These are phyloP conservation scores for Alloteropsis angusta DNA, from an alignment of 202 grass and related monocot species.

Conservation along the genomic window DNA sequence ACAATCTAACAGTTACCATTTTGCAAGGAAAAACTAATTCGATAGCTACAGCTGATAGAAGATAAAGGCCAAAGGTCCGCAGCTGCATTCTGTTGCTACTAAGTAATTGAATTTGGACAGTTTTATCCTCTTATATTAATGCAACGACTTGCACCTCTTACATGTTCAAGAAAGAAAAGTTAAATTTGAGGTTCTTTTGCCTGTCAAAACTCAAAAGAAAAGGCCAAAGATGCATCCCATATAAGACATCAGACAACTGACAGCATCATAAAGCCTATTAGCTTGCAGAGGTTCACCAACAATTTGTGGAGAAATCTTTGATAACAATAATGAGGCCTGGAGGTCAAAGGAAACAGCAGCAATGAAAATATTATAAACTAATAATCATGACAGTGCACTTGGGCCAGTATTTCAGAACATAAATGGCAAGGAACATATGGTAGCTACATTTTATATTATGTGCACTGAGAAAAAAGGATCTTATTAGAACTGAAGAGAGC, in stretches of 20 bases:
- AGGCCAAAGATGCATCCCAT: conserved; percentile 33
- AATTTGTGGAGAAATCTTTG: conserved; percentile 37
- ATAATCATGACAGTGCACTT: neutral
- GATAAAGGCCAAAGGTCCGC: conserved; percentile 11
- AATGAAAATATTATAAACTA: neutral
- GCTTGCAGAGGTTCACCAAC: conserved; percentile 29
- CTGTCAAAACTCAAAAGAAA: no score
- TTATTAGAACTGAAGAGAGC: neutral
- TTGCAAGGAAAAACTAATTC: neutral
- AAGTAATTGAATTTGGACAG: no score
- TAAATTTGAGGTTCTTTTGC: no score
- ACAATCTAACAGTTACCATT: neutral
- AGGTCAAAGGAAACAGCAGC: neutral
- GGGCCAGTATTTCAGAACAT: neutral
- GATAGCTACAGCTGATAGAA: neutral
- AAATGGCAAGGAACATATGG: neutral
- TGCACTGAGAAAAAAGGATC: neutral
- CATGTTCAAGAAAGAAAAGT: neutral
- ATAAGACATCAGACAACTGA: conserved; percentile 43
- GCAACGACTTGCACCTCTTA: no score
- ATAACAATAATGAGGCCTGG: conserved; percentile 41
- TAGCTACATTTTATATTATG: neutral
- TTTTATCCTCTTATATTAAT: no score
- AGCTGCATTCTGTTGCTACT: no score
- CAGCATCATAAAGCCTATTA: conserved; percentile 39